These are phyloP conservation scores for Xylariaceae sp. DNA, from an alignment of 2,329 filamentous ascomycete species.

Conservation along the genomic window DNA sequence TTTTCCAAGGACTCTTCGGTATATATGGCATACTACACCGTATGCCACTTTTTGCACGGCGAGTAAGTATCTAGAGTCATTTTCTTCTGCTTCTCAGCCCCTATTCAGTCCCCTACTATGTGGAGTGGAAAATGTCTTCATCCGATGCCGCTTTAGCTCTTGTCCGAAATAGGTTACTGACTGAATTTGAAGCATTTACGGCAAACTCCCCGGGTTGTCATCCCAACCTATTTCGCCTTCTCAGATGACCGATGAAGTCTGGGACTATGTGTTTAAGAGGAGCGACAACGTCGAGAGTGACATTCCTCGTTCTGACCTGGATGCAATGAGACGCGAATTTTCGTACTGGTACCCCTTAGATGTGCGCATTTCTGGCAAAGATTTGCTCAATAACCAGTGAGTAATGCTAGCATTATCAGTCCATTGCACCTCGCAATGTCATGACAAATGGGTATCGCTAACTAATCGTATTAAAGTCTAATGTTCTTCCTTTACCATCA, in stretches of 20 bases:
- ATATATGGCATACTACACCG: slow-evolving; percentile 79
- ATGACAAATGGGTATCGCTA: neutral
- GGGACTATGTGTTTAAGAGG: slow-evolving; percentile 89
- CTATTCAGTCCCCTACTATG: neutral
- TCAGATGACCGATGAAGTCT: slow-evolving; percentile 91
- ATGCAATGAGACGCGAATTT: slow-evolving; percentile 32
- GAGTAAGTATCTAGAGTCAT: slow-evolving; percentile 43
- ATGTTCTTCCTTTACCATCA: slow-evolving; percentile 96
- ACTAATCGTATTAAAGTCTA: slow-evolving; percentile 37
- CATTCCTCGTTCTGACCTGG: slow-evolving; percentile 67
- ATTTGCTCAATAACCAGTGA: slow-evolving; percentile 45
- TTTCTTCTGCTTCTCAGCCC: neutral
- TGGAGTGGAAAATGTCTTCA: neutral
- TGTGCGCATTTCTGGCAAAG: slow-evolving; percentile 8
- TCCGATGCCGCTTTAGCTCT: neutral
- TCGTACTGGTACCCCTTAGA: slow-evolving; percentile 14
- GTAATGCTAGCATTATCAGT: neutral
- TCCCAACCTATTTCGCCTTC: slow-evolving; percentile 60
- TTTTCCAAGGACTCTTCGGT: slow-evolving; percentile 66
- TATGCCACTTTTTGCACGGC: slow-evolving; percentile 63
- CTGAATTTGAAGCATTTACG: slow-evolving; percentile 51
- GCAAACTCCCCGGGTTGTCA: slow-evolving; percentile 61
- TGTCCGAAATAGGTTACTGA: neutral
- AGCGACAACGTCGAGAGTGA: slow-evolving; percentile 59
- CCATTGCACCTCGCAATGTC: neutral